These are phyloP conservation scores for Pseudopediastrum boryanum DNA, from an alignment of 139 green algal genomes.

Conservation along the genomic window DNA sequence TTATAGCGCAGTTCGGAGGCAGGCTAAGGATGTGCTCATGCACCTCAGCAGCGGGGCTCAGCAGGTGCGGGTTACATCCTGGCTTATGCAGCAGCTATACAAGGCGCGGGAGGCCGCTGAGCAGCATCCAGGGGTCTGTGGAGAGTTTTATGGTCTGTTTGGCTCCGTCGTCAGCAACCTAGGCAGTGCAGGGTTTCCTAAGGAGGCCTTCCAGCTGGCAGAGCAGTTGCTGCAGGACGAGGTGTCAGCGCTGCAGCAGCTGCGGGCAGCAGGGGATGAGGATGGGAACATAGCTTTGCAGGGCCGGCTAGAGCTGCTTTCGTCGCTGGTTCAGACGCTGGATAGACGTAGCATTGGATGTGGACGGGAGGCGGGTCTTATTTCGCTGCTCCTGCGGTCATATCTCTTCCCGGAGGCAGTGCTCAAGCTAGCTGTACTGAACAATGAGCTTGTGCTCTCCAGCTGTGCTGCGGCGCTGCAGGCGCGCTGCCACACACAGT, in stretches of 20 bases:
- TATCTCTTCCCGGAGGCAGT: constrained; percentile 60
- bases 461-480: not conserved
- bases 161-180: not conserved
- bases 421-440: constrained; percentile 12
- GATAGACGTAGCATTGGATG: constrained; percentile 47
- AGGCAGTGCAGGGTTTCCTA: constrained; percentile 7
- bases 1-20: constrained; percentile 7
- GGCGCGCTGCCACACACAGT: not conserved
- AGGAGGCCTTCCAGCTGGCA: constrained; percentile 19
- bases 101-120: constrained; percentile 11
- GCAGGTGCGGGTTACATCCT: constrained; percentile 18
- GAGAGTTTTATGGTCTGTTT: constrained; percentile 40
- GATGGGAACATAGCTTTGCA: constrained; percentile 23
- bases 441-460: constrained; percentile 22
- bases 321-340: constrained; percentile 49
- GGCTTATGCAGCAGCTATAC: constrained; percentile 37
- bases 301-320: constrained; percentile 50
- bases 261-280: constrained; percentile 25
- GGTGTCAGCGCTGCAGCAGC: constrained; percentile 29
- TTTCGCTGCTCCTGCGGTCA: constrained; percentile 55
- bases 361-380: constrained; percentile 34
- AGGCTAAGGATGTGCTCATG: constrained; percentile 11
- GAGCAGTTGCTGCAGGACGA: constrained; percentile 46
- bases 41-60: not conserved
- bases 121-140: constrained; percentile 12